A percentile compares a stretch with the other conserved stretches of the same genome.
Conservation (phyloP, 2,329 filamentous ascomycete species). For the Neurospora crassa region DNA sequence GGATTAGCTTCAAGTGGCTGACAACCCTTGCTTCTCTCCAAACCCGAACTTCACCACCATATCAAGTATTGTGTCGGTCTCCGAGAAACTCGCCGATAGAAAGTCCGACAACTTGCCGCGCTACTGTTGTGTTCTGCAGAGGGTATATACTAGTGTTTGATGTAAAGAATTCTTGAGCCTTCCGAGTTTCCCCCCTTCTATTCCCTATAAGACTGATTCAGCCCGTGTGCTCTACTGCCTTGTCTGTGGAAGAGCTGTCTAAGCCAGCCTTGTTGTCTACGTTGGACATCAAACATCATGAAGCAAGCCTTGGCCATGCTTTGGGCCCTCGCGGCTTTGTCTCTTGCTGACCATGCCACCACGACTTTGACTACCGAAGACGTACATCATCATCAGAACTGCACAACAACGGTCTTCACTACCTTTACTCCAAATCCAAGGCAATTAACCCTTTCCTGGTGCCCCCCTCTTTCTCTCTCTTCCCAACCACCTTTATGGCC, state of each 20-base stretch:
- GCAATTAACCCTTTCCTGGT: neutral
- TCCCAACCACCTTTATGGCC: neutral
- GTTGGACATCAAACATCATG: neutral
- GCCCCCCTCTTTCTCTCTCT: too few species aligned
- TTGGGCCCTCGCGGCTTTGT: neutral
- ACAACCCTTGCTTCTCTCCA: neutral
- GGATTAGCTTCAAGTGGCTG: neutral
- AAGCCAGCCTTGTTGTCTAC: neutral
- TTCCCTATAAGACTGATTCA: neutral
- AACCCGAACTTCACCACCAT: neutral
- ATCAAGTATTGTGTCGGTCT: neutral
- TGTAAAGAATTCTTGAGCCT: neutral
- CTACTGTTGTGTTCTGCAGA: neutral
- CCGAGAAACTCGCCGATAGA: neutral
- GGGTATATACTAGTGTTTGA: neutral
- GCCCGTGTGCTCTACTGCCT: neutral
- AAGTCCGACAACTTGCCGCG: neutral
- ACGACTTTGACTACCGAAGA: slow-evolving; percentile 5
- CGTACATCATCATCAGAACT: slow-evolving; percentile 1
- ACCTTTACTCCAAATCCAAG: neutral
- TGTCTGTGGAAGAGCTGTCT: neutral
- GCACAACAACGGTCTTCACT: neutral
- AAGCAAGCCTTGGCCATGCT: neutral
- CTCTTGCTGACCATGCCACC: neutral
- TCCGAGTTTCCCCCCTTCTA: neutral